Percentiles rank a stretch among this genome's conserved stretches.
Evolutionary conservation across 345 rosid species (phyloP).

Genomic region (Trapa bicornis): DNA sequence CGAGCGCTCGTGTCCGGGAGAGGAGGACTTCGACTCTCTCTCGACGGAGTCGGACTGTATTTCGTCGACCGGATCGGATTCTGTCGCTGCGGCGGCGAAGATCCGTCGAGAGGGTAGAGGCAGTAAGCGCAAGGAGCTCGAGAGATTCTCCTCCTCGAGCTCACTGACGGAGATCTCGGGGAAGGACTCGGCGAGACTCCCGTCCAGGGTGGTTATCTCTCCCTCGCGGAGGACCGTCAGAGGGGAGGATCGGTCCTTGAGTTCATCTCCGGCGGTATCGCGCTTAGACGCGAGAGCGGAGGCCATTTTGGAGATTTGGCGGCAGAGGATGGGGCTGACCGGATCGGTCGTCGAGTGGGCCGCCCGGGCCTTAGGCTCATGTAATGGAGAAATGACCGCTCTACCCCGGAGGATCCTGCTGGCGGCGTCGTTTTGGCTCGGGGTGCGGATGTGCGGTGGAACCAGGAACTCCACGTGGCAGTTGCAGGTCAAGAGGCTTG

Average conservation of each 20-base stretch:
- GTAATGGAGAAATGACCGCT: slow-evolving; percentile 11
- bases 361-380: slow-evolving; percentile 15
- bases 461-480: slow-evolving; percentile 13
- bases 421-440: slow-evolving; percentile 40
- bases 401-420: slow-evolving; percentile 20
- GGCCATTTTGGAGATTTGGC: slow-evolving; percentile 26
- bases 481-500: slow-evolving; percentile 22
- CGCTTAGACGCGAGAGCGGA: slow-evolving; percentile 13
- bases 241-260: neutral
- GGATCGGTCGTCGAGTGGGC: slow-evolving; percentile 14
- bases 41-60: slow-evolving; percentile 17
- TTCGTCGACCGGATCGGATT: slow-evolving; percentile 17
- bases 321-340: slow-evolving; percentile 22
- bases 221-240: neutral
- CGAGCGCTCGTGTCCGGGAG: neutral
- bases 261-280: neutral
- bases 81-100: slow-evolving; percentile 1
- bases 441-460: slow-evolving; percentile 14
- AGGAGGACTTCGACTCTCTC: slow-evolving; percentile 6
- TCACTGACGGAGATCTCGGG: slow-evolving; percentile 8
- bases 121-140: neutral
- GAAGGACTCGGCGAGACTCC: slow-evolving; percentile 5
- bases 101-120: neutral
- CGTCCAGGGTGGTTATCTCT: neutral
- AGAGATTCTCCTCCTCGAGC: slow-evolving; percentile 5